These are phyloP conservation scores for Sarocladium oryzae DNA, from an alignment of 2,329 filamentous ascomycete genomes.

Conservation along the genomic window DNA sequence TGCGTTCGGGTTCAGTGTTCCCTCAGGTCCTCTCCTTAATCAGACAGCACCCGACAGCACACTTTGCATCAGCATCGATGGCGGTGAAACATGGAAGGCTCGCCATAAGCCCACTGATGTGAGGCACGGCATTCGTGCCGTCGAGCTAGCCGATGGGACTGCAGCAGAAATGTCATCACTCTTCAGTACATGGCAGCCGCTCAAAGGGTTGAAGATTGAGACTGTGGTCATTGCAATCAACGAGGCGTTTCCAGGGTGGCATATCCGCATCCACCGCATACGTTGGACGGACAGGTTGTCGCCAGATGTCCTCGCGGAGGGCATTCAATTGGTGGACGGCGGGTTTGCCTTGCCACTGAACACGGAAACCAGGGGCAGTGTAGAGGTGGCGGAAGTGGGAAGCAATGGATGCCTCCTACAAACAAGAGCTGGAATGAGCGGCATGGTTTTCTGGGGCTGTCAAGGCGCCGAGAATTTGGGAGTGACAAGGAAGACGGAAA, in stretches of 20 bases:
- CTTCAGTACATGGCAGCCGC: slow-evolving; percentile 14
- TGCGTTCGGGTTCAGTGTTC: slow-evolving; percentile 38
- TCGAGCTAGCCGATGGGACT: not conserved
- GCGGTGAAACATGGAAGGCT: slow-evolving; percentile 13
- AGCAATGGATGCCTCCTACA: not conserved
- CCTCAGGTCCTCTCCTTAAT: slow-evolving; percentile 24
- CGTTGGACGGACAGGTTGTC: not conserved
- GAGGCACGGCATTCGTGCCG: not conserved
- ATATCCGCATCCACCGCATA: slow-evolving; percentile 36
- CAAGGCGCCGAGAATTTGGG: not conserved
- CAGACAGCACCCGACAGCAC: slow-evolving; percentile 32
- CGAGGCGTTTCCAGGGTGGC: slow-evolving; percentile 60
- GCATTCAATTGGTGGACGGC: slow-evolving; percentile 12
- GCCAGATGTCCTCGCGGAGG: slow-evolving; percentile 6
- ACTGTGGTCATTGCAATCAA: slow-evolving; percentile 11
- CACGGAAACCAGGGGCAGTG: not conserved
- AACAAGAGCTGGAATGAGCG: slow-evolving; percentile 11
- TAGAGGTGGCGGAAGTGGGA: not conserved
- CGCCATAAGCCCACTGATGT: slow-evolving; percentile 12
- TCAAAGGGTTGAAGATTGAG: slow-evolving; percentile 11
- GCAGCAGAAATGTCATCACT: slow-evolving; percentile 8
- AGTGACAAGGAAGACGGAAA: not conserved
- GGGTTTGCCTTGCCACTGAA: slow-evolving; percentile 12
- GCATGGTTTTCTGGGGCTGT: slow-evolving; percentile 10
- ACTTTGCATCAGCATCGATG: slow-evolving; percentile 13